Base-by-base conservation (phyloP, 768 basidiomycete genomes). In the Dentipellis fragilis region DNA sequence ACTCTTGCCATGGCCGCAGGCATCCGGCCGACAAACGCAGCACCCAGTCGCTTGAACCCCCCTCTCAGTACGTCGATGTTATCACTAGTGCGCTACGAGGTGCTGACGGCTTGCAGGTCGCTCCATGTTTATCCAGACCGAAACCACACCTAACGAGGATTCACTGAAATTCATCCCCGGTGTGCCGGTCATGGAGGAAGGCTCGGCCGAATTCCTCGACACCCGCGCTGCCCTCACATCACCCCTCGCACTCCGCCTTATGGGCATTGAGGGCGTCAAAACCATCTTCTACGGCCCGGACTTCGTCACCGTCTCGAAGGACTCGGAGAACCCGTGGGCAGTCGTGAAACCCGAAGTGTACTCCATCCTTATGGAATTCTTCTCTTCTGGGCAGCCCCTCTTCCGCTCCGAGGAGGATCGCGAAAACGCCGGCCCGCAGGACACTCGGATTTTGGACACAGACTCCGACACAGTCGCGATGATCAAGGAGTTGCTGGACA, bases 151-250 rank as follows among this genome's bases (percentile, higher is more conserved):
- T 0, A 99, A 99, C 68, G 90, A 92, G 35, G 93, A 97, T 67
- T 95, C 94, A 1, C 80, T 99, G 52, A 98, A 99, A 70, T 99
- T 99, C 72, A 93, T 99, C 57, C 96, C 95, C 1, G 96, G 96
- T 0, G 77, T 85, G 21, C 69, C 83, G 29, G 93, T 99, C 29
- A 93, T 96, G 84, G 81, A 80, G 40, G 80, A 83, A 22, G 93
- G 92, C 46, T 89, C 88, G 0, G 92, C 93, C 7, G 96, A 99
- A 70, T 97, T 99, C 69, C 82, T 96, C 50, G 92, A 95, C 67
- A 86, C 87, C 3, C 84, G 85, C 45, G 76, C 90, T 2, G 87
- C 95, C 0, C 79, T 97, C 40, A 71, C 76, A n/a, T 98, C 95
- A 0, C 93, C 96, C 0, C 79, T 99, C n/a, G 96, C 95, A 11